Evolutionary conservation across 768 basidiomycete genomes (phyloP).

Genomic region (Termitomyces heimii): DNA sequence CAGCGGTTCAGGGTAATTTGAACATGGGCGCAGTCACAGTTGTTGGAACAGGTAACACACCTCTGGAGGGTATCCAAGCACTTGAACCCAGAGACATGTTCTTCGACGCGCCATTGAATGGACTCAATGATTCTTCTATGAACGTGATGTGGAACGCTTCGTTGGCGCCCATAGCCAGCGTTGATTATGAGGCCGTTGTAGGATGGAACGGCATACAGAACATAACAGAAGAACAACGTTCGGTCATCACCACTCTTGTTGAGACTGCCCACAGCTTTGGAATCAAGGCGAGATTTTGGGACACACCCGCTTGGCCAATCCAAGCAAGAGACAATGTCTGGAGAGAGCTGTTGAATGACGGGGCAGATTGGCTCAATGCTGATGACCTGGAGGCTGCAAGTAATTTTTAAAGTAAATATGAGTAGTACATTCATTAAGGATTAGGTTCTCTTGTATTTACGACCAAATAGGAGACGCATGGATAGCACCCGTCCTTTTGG

Average conservation of each 20-base stretch:
- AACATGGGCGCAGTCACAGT: slow-evolving; percentile 32
- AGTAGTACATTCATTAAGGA: slow-evolving; percentile 5
- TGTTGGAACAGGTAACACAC: slow-evolving; percentile 48
- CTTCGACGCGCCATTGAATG: slow-evolving; percentile 46
- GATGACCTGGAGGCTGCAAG: slow-evolving; percentile 42
- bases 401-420: slow-evolving; percentile 19
- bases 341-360: slow-evolving; percentile 33
- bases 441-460: slow-evolving; percentile 21
- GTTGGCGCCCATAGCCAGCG: slow-evolving; percentile 45
- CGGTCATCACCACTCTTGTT: slow-evolving; percentile 34
- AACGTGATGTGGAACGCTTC: slow-evolving; percentile 35
- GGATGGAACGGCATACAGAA: slow-evolving; percentile 42
- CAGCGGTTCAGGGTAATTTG: slow-evolving; percentile 34
- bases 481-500: slow-evolving; percentile 19
- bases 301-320: slow-evolving; percentile 45
- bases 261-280: slow-evolving; percentile 36
- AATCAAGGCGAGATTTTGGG: slow-evolving; percentile 46
- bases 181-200: slow-evolving; percentile 36
- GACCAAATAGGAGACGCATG: slow-evolving; percentile 26
- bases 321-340: slow-evolving; percentile 37
- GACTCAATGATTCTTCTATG: slow-evolving; percentile 21
- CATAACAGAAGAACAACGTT: slow-evolving; percentile 32
- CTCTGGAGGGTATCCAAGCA: slow-evolving; percentile 36
- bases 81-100: slow-evolving; percentile 43
- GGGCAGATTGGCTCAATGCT: slow-evolving; percentile 47